These are phyloP conservation scores for Umbellularia californica DNA, from an alignment of 164 flowering plant species.

Conservation along the genomic window DNA sequence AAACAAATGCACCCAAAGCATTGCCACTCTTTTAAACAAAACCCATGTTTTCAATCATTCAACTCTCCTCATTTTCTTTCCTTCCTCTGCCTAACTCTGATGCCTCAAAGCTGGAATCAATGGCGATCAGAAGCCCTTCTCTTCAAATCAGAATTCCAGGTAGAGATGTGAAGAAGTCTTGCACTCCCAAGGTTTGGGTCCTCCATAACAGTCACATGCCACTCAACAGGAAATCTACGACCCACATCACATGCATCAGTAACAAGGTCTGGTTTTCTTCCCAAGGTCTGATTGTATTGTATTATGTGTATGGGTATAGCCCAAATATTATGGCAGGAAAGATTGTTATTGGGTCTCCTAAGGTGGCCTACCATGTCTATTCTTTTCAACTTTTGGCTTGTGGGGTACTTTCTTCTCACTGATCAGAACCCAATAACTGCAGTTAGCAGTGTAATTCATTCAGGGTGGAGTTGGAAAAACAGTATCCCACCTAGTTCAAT, in stretches of 20 bases:
- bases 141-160: constrained; percentile 1
- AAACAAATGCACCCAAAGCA: too few species aligned
- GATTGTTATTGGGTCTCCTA: too few species aligned
- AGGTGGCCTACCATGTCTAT: too few species aligned
- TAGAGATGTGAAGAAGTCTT: background rate
- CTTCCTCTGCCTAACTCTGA: constrained; percentile 1
- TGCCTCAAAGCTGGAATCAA: background rate
- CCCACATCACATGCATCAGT: constrained; percentile 8
- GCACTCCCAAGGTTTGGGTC: constrained; percentile 1
- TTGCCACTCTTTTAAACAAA: background rate
- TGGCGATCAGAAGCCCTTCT: constrained; percentile 6
- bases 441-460: background rate
- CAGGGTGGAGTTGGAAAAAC: background rate
- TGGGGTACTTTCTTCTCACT: background rate
- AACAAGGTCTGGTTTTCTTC: constrained; percentile 2
- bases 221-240: background rate
- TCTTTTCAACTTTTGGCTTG: too few species aligned
- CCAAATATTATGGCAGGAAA: too few species aligned
- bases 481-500: too few species aligned
- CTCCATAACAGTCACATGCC: background rate
- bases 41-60: background rate
- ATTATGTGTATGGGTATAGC: too few species aligned
- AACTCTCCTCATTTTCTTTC: background rate
- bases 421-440: too few species aligned
- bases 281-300: too few species aligned